These are phyloP conservation scores for Malus sylvestris DNA, from an alignment of 306 rosid genomes.

Conservation along the genomic window DNA sequence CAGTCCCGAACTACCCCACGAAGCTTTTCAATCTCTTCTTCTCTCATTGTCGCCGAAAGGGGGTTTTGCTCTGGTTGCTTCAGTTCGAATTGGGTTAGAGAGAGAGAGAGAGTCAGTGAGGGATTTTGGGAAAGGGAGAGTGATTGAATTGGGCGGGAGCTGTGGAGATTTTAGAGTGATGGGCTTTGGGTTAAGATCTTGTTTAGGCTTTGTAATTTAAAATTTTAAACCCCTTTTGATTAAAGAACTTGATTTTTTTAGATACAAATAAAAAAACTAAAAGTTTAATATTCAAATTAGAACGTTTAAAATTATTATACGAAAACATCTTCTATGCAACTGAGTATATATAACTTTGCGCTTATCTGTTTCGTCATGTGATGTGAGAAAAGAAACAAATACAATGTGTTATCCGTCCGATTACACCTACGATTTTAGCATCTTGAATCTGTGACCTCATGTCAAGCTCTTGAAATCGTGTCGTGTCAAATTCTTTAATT, in stretches of 20 bases:
- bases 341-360: no score
- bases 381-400: no score
- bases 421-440: not conserved
- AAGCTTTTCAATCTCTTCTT: conserved; percentile 83
- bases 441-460: no score
- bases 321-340: no score
- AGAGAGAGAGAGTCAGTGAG: not conserved
- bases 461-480: no score
- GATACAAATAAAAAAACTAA: not conserved
- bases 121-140: not conserved
- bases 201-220: not conserved
- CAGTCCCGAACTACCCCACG: conserved; percentile 90
- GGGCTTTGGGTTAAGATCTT: not conserved
- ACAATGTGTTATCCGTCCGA: fast-evolving
- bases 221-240: not conserved
- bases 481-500: not conserved
- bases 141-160: conserved; percentile 1
- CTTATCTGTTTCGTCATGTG: no score
- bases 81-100: not conserved
- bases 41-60: conserved; percentile 47
- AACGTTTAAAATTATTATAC: not conserved
- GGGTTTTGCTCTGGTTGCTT: not conserved
- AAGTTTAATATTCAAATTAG: not conserved
- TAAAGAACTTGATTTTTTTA: not conserved
- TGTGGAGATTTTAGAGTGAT: not conserved